These are phyloP conservation scores for Trifolium repens DNA, from an alignment of 306 rosid species.

Conservation along the genomic window DNA sequence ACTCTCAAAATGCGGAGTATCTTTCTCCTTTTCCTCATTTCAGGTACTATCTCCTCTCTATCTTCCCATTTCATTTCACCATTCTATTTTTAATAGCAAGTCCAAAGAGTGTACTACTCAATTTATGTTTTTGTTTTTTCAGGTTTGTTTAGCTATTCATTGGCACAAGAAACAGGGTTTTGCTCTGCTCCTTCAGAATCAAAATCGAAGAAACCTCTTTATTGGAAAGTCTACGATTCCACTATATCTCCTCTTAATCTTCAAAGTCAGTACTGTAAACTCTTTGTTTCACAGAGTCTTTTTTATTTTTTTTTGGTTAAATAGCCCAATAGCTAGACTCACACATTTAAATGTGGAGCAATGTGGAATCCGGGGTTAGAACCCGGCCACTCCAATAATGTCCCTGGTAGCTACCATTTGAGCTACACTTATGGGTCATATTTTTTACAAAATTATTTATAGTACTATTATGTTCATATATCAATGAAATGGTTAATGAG, in stretches of 20 bases:
- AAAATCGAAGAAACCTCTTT: slow-evolving; percentile 57
- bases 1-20: slow-evolving; percentile 40
- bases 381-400: too few species aligned
- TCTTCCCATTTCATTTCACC: not conserved
- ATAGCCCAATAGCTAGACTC: too few species aligned
- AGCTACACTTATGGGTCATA: too few species aligned
- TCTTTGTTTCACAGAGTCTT: not conserved
- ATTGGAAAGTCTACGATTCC: slow-evolving; percentile 70
- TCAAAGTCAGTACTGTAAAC: slow-evolving; percentile 60
- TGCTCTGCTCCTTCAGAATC: slow-evolving; percentile 76
- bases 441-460: not conserved
- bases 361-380: too few species aligned
- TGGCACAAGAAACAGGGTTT: slow-evolving; percentile 59
- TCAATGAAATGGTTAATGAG: slow-evolving; percentile 13
- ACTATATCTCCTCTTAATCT: slow-evolving; percentile 80
- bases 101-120: too few species aligned
- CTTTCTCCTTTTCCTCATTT: slow-evolving; percentile 41
- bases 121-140: slow-evolving; percentile 37
- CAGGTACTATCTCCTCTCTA: slow-evolving; percentile 35
- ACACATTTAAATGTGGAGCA: too few species aligned
- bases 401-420: too few species aligned
- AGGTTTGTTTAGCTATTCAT: slow-evolving; percentile 60
- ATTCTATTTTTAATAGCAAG: too few species aligned
- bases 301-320: too few species aligned
- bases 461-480: not conserved